Base-by-base conservation (phyloP, 805 yeast species). In the Lipomyces kockii region DNA sequence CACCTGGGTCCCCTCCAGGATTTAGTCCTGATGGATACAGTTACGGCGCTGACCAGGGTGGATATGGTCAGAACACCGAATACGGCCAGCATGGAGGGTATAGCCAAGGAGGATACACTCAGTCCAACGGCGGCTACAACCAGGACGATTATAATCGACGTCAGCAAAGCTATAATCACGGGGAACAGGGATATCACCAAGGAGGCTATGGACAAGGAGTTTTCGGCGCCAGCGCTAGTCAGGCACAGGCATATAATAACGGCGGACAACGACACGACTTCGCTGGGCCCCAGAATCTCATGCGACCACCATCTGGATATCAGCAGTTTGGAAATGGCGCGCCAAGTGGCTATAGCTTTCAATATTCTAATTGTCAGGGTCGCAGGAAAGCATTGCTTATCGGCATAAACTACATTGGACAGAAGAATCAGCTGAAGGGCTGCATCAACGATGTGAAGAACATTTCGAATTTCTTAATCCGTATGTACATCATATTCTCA, bases 321-420 rank as follows among this genome's bases (percentile, higher is more conserved):
- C 83, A 80, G 63, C 64, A 71, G 53, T 78, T 76, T 68, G 79
- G 78, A 32, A 46, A 63, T n/a, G 75, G 75, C 20, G 72, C 72
- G 27, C 74, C 68, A 60, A 73, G 73, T 34, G 75, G 75, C 49
- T 74, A 76, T 73, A 81, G 80, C 22, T 85, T 80, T 73, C 88
- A 86, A 75, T 87, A 87, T 77, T 88, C 94, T 11, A 84, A 86
- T 73, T 89, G 93, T 80, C 79, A 85, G 4, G 96, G 97, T 14
- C 81, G 82, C 43, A 84, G 87, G 68, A 91, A 91, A 78, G 97
- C 97, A 1, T 76, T 91, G 63, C 75, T 90, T 60, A 82, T 91
- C 65, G 97, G 97, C 12, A 87, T 89, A 76, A 91, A 91, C 79
- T 91, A 91, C 78, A 81, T 85, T 68, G 92, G 92, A 6, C 79